Conservation (phyloP, 441 rosid species). For the Capsella rubella region DNA sequence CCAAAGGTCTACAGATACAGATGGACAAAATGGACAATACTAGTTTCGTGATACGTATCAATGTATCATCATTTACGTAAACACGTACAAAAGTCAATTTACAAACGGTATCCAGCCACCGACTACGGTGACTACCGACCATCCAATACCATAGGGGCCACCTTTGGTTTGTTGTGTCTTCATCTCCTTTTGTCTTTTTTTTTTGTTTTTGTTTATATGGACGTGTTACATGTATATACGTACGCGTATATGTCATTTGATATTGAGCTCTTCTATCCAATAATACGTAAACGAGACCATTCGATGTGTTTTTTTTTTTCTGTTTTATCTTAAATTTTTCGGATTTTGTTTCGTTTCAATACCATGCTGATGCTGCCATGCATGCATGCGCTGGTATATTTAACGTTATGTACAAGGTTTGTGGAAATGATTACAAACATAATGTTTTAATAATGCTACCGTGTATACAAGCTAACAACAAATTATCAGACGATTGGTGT, state of each 20-base stretch:
- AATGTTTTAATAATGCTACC: not conserved
- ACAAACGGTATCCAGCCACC: constrained; percentile 37
- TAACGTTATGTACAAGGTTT: not conserved
- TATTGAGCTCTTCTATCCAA: not conserved
- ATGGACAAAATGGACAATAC: constrained; percentile 14
- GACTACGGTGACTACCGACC: constrained; percentile 35
- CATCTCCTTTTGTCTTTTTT: not conserved
- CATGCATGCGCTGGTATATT: too few species aligned
- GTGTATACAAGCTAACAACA: not conserved
- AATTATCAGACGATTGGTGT: not conserved
- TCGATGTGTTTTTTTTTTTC: not conserved
- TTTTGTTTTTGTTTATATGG: not conserved
- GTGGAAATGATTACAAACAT: not conserved
- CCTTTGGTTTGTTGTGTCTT: not conserved
- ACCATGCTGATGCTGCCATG: too few species aligned
- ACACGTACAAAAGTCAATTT: constrained; percentile 29
- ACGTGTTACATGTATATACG: constrained; percentile 5
- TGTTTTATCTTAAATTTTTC: not conserved
- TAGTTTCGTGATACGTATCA: not conserved
- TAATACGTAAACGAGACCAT: not conserved
- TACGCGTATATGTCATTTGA: constrained; percentile 9
- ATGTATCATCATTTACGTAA: constrained; percentile 7
- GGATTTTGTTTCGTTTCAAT: not conserved
- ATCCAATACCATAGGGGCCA: constrained; percentile 11
- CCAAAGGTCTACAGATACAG: not conserved